Base-by-base conservation (phyloP, 129 eudicot species). In the Chrysanthemum seticuspe region DNA sequence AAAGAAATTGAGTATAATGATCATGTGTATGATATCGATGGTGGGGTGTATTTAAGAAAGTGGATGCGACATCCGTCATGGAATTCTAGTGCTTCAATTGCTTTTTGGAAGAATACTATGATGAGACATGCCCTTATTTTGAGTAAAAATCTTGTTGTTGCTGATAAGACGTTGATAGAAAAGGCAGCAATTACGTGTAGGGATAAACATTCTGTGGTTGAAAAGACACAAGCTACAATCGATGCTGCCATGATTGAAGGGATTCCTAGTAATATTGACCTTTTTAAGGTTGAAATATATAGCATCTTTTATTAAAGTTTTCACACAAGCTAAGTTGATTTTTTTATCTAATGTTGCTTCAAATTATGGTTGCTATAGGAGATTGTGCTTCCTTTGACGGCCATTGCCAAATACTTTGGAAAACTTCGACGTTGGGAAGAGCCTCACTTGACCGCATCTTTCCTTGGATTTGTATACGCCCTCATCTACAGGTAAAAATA, bases 211-310 rank as follows among this genome's bases (percentile, higher is more conserved):
- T 56, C 75, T 13, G 90, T 77, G 68, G 97, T 84, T 50, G 96
- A 94, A 74, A 90, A 86, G 83, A 90, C 98, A 11, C 97, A 88
- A 76, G 98, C 98, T 25, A 94, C 98, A 21, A 94, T 94, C 15
- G 85, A 90, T 77, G 97, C 98, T 67, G 98, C 98, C n/a, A 94
- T 86, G 87, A 85, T 94, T 62, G 98, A 94, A 78, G 98, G 98
- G 72, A 94, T 94, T 72, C 98, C 98, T 31, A 90, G 92, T 79
- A 94, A 94, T 76, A 90, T 94, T 68, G 98, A 94, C 70, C 97
- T 94, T 84, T 90, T 94, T 56, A 94, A 94, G 98, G 98, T 89
- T 74, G 48, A 78, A n/a, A 64, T 65, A 62, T 47, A 34, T 71
- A 13, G 64, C 25, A 16, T 77, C 14, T 31, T 54, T 31, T 29